Conservation (phyloP, 345 rosid species). For the Pistacia atlantica region DNA sequence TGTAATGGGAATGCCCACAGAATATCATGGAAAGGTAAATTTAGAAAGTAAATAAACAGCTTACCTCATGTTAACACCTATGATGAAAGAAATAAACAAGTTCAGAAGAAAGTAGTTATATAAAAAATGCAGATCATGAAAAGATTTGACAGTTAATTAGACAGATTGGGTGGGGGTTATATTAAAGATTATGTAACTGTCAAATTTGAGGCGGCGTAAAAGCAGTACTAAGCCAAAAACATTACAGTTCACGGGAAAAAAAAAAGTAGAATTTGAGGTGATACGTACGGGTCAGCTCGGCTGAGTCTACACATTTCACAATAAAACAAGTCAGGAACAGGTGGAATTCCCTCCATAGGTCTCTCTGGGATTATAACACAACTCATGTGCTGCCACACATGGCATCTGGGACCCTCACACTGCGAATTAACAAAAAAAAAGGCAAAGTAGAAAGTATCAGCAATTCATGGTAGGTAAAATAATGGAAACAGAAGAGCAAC, state of each 20-base stretch:
- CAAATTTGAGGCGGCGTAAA: not conserved
- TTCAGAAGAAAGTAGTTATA: not conserved
- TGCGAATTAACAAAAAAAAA: conserved; percentile 31
- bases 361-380: conserved; percentile 85
- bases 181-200: not conserved
- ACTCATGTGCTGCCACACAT: conserved; percentile 76
- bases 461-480: not conserved
- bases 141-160: not conserved
- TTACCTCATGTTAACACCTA: not conserved
- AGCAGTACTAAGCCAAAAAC: not conserved
- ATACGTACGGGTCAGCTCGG: conserved; percentile 97
- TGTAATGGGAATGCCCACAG: not conserved
- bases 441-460: conserved; percentile 14
- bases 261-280: not conserved
- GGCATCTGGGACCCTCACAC: conserved; percentile 87
- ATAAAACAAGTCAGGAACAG: conserved; percentile 69
- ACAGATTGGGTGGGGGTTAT: not conserved
- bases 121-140: not conserved
- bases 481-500: not conserved
- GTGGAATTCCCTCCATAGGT: conserved; percentile 63
- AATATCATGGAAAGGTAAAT: not conserved
- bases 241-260: not conserved
- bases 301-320: conserved; percentile 90
- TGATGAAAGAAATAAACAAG: not conserved
- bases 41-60: not conserved